Base-by-base conservation (phyloP, 805 yeast genomes). In the Metschnikowia orientalis region DNA sequence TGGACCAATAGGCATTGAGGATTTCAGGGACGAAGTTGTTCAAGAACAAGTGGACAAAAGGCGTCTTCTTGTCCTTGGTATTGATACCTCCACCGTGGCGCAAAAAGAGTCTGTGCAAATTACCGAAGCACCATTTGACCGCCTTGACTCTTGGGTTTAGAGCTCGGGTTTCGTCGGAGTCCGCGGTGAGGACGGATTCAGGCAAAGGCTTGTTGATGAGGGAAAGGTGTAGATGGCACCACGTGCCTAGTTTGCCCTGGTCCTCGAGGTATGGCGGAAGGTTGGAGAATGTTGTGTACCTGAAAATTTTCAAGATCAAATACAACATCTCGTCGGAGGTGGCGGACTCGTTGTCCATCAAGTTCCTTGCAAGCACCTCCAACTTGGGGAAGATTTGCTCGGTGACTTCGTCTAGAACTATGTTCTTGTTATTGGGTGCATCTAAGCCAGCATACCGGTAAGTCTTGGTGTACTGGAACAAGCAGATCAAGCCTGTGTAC, bases 361-460 rank as follows among this genome's bases (percentile, higher is more conserved):
- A 51, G 28, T 50, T 46, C 5, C 46, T 47, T 17, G 56, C 45
- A 29, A 67, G 53, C 4, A 28, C 28, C 40, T 64, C 69, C 41
- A 67, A 54, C 6, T 48, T 28, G 2, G 72, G 72, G 42, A 63
- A 67, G 15, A 60, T 30, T 21, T 56, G 57, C 15, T 41, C 45
- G 8, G 69, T 44, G 8, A 64, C 50, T 20, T 61, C 65, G 29
- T 67, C 67, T 36, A 66, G 52, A 10, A 66, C 60, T 2, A 69
- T 68, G 43, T 66, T 66, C 19, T 49, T 40, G 10, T 49, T 26
- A 34, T 45, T 34, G 25, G 47, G 53, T 0, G 61, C 54, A 37
- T 82, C 85, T 23, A 84, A 56, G 9, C 58, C 55, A 3, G 61
- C 49, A 58, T 61, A 66, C 34, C 69, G 53, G 46, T 66, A 66